Percentiles rank a stretch among this genome's conserved stretches.
Conservation (phyloP, 2,329 filamentous ascomycete species). For the Helotiales sp. region DNA sequence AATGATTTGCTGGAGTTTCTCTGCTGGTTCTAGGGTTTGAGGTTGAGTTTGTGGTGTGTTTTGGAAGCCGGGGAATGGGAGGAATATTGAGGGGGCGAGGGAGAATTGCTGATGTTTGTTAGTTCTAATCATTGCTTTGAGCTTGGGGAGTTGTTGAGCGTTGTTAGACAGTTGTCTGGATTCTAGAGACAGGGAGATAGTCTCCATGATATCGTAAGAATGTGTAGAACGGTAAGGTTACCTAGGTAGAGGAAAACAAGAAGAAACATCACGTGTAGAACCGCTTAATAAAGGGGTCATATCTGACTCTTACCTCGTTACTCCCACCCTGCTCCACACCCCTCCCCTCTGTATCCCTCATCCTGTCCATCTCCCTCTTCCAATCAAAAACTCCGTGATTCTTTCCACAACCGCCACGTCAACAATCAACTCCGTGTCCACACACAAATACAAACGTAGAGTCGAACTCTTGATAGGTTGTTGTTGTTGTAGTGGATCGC, state of each 20-base stretch:
- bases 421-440: not conserved
- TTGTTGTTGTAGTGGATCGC: not conserved
- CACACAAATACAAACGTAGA: too few species aligned
- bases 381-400: not conserved
- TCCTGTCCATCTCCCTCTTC: not conserved
- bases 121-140: too few species aligned
- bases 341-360: not conserved
- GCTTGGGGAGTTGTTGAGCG: too few species aligned
- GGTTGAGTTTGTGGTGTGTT: not conserved
- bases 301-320: too few species aligned
- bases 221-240: not conserved
- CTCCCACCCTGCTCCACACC: too few species aligned
- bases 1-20: conserved; percentile 24
- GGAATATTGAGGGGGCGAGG: conserved; percentile 26
- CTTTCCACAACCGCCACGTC: not conserved
- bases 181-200: not conserved
- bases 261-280: not conserved
- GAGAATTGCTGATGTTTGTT: conserved; percentile 3
- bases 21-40: not conserved
- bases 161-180: not conserved
- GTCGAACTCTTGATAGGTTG: not conserved
- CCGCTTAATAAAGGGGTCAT: not conserved
- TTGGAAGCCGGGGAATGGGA: conserved; percentile 25
- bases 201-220: not conserved
- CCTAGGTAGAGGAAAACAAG: not conserved